These are phyloP conservation scores for Fusarium odoratissimum DNA, from an alignment of 2,329 filamentous ascomycete genomes.

Conservation along the genomic window DNA sequence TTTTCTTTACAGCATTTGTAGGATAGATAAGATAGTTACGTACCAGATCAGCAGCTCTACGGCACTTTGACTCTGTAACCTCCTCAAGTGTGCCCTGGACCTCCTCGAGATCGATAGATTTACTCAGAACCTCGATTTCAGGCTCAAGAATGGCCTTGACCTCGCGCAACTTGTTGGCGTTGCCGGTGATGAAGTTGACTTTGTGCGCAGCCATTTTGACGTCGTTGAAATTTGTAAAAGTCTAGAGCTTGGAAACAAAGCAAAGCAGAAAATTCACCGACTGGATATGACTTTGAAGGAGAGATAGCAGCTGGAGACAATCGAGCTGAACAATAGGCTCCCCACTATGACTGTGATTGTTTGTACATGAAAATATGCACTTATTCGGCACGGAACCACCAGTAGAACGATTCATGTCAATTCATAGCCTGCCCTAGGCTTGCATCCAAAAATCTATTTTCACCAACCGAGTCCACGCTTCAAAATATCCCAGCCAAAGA, in stretches of 20 bases:
- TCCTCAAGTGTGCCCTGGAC: slow-evolving; percentile 94
- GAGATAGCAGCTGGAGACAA: slow-evolving; percentile 4
- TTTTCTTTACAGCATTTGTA: not conserved
- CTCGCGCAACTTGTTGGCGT: slow-evolving; percentile 92
- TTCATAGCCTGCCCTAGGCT: slow-evolving; percentile 32
- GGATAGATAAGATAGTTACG: slow-evolving; percentile 34
- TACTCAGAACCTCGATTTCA: slow-evolving; percentile 78
- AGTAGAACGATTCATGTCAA: slow-evolving; percentile 37
- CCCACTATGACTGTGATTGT: slow-evolving; percentile 15
- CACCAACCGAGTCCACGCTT: slow-evolving; percentile 20
- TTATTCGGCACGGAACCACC: slow-evolving; percentile 19
- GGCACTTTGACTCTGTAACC: slow-evolving; percentile 89
- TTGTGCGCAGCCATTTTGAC: slow-evolving; percentile 54
- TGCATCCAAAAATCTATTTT: slow-evolving; percentile 41
- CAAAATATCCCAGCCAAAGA: not conserved
- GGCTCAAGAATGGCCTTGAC: slow-evolving; percentile 86
- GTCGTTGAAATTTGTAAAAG: not conserved
- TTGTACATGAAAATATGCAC: slow-evolving; percentile 28
- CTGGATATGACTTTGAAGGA: not conserved
- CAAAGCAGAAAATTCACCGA: not conserved
- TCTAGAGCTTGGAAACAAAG: not conserved
- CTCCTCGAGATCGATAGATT: slow-evolving; percentile 84
- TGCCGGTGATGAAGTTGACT: slow-evolving; percentile 96
- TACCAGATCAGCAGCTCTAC: slow-evolving; percentile 82
- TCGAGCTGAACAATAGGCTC: slow-evolving; percentile 4